These are phyloP conservation scores for Lachancea waltii DNA, from an alignment of 805 yeast species.

Conservation along the genomic window DNA sequence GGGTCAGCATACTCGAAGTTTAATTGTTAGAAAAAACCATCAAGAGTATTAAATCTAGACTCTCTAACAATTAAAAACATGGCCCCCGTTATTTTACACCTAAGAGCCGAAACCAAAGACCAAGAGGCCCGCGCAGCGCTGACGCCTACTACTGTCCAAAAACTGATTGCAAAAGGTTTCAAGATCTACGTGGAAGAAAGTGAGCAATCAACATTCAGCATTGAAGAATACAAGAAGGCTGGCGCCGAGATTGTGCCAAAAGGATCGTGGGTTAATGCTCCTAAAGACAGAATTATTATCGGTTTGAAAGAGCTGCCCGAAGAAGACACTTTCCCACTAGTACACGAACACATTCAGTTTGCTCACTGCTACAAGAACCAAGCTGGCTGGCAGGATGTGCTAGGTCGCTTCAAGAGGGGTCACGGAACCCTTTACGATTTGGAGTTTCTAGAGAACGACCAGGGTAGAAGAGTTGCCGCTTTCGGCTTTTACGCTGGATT, in stretches of 20 bases:
- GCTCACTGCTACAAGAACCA: conserved; percentile 99
- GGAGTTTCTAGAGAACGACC: conserved; percentile 89
- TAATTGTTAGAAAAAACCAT: too few relatives aligned
- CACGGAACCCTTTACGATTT: conserved; percentile 86
- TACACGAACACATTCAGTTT: conserved; percentile 95
- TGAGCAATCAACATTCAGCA: conserved; percentile 71
- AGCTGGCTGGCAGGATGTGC: conserved; percentile 93
- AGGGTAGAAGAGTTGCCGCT: conserved; percentile 98
- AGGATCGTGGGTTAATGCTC: conserved; percentile 91
- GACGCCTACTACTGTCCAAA: conserved; percentile 85
- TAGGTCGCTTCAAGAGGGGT: conserved; percentile 84
- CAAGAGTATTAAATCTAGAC: too few relatives aligned
- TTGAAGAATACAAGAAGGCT: conserved; percentile 65
- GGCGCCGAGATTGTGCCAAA: conserved; percentile 89
- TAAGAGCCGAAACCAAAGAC: conserved; percentile 97
- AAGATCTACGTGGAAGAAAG: conserved; percentile 84
- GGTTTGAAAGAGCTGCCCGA: conserved; percentile 97
- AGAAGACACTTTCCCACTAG: conserved; percentile 78
- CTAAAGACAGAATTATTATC: conserved; percentile 78
- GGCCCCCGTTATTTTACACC: conserved; percentile 56
- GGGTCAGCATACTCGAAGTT: too few relatives aligned
- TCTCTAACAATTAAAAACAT: too few relatives aligned
- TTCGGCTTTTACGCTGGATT: conserved; percentile 99
- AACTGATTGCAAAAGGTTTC: conserved; percentile 80
- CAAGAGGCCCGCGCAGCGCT: conserved; percentile 95